Percentiles rank a stretch among this genome's conserved stretches.
Conservation (phyloP, 805 yeast genomes). For the Teunomyces atbi region DNA sequence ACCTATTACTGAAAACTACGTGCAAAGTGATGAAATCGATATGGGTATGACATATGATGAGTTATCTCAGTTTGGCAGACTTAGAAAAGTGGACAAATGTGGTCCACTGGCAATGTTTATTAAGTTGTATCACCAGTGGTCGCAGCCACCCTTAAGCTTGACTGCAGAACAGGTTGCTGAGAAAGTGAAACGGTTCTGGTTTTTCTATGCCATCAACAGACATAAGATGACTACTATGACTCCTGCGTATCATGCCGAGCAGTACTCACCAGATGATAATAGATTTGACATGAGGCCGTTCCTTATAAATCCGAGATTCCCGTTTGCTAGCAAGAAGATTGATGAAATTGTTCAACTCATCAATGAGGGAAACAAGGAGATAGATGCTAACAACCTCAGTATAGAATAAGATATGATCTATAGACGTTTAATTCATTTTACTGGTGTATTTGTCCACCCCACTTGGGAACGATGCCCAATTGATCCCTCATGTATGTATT, state of each 20-base stretch:
- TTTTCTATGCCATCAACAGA: conserved; percentile 90
- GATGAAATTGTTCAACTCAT: conserved; percentile 68
- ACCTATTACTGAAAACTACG: conserved; percentile 88
- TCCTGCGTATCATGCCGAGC: conserved; percentile 97
- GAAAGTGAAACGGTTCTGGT: conserved; percentile 90
- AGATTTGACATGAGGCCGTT: conserved; percentile 96
- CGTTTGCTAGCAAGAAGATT: conserved; percentile 87
- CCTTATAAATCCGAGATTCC: conserved; percentile 82
- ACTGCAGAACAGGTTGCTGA: conserved; percentile 84
- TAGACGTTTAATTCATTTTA: not conserved
- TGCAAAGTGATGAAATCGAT: conserved; percentile 94
- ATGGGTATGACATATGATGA: conserved; percentile 99
- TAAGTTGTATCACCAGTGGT: conserved; percentile 89
- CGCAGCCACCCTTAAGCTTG: conserved; percentile 59
- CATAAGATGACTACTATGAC: conserved; percentile 98
- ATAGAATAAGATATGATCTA: conserved; percentile 38
- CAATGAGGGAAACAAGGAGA: conserved; percentile 40
- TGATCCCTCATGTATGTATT: conserved; percentile 29
- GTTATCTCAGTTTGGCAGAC: conserved; percentile 81
- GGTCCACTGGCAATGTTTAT: conserved; percentile 96
- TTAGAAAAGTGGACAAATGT: conserved; percentile 89
- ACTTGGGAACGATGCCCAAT: conserved; percentile 32
- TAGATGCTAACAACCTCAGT: conserved; percentile 32
- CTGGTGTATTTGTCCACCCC: conserved; percentile 24
- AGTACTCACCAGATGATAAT: conserved; percentile 97